Evolutionary conservation across 2,329 filamentous ascomycete species (phyloP).

Genomic region (Dactylella cylindrospora): DNA sequence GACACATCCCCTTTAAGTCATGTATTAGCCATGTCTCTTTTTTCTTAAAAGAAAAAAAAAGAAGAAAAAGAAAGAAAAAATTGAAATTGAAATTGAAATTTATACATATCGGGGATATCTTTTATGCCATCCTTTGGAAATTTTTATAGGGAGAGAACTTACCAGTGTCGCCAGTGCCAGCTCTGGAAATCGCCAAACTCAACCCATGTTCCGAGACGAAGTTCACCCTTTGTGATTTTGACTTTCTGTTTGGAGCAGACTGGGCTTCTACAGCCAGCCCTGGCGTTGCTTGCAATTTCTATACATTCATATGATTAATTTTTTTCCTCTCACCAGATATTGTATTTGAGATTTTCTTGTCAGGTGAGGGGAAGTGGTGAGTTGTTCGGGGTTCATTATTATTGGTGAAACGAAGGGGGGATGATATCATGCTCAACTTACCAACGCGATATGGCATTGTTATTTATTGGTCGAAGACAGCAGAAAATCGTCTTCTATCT

Average conservation of each 20-base stretch:
- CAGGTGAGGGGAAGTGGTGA: neutral
- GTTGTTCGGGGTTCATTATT: conserved; percentile 16
- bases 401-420: conserved; percentile 16
- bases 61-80: too few relatives aligned
- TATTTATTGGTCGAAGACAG: conserved; percentile 1
- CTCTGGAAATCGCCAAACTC: conserved; percentile 15
- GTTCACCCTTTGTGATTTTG: conserved; percentile 42
- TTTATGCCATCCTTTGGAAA: too few relatives aligned
- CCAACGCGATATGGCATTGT: conserved; percentile 43
- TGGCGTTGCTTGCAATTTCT: conserved; percentile 22
- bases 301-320: neutral
- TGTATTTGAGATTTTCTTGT: neutral
- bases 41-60: too few relatives aligned
- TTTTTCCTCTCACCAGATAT: neutral
- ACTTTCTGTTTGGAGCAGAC: conserved; percentile 12
- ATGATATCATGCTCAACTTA: conserved; percentile 41
- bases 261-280: conserved; percentile 31
- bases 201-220: conserved; percentile 43
- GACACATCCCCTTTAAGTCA: conserved; percentile 30
- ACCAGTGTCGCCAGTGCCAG: conserved; percentile 43
- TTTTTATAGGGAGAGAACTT: too few relatives aligned
- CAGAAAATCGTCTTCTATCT: neutral
- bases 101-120: too few relatives aligned
- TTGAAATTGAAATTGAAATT: too few relatives aligned
- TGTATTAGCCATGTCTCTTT: neutral